Evolutionary conservation across 176 grass and related monocot genomes (phyloP), one percentile per base, ranked within the genome.

Genomic region (Zea luxurians): DNA sequence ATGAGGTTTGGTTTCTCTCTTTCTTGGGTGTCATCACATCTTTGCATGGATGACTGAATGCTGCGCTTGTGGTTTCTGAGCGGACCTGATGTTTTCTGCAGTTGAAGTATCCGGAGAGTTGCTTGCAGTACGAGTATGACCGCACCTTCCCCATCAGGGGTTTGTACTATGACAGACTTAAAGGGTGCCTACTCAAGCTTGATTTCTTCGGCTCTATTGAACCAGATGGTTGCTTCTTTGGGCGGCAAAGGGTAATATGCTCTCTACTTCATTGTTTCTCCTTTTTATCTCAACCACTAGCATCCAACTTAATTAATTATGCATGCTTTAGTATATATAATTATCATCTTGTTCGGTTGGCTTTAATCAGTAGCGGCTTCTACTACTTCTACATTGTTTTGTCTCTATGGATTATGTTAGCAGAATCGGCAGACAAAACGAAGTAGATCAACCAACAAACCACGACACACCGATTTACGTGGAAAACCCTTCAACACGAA

Each of bases 121-220:
- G 92, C 84, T 89, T 95, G 83, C 70, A 84, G 72, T 99, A 89
- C 45, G 96, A 95, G 71, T 99, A 93, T 15, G 96, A 99, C 21
- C 3, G 79, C 44, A 88, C 64, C 44, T 99, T 99, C 70, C 96
- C 96, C 1, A 88, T 99, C 78, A 99, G 96, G 75, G 92, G 96
- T n/a, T 81, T 95, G 55, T 99, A 90, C 70, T 99, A 99, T 74
- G 96, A 99, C 79, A 95, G 48, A 70, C 78, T 92, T 20, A 95
- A 84, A 83, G 96, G 92, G 37, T 95, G 90, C 68, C 90, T 99
- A 78, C 46, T 99, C 72, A 99, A 99, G 70, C 96, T 99, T 20
- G 96, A 99, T 74, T 99, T 99, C 68, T 95, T 99, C 3, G 96
- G 96, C n/a, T 95, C 96, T 57, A 99, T 99, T 20, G 96, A 99